These are phyloP conservation scores for Sporobolomyces pararoseus DNA, from an alignment of 768 basidiomycete genomes.

Conservation along the genomic window DNA sequence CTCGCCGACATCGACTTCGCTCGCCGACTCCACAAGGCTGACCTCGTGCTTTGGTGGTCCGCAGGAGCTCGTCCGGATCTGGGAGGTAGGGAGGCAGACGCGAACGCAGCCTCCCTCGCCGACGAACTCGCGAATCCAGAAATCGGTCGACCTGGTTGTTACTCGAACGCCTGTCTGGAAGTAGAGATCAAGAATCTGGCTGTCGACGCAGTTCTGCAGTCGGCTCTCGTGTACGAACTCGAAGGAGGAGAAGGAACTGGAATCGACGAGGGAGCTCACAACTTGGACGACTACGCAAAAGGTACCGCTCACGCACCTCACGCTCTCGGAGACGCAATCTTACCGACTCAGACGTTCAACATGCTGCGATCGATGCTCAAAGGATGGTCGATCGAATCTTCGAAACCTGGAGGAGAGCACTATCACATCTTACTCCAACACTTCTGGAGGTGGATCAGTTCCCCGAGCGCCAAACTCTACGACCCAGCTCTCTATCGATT, in stretches of 20 bases:
- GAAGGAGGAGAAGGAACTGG: slow-evolving; percentile 65
- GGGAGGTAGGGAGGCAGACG: slow-evolving; percentile 87
- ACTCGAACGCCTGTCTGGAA: slow-evolving; percentile 88
- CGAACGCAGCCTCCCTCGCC: slow-evolving; percentile 59
- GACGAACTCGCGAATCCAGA: slow-evolving; percentile 76
- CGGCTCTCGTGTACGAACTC: slow-evolving; percentile 90
- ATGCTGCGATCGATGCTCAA: slow-evolving; percentile 84
- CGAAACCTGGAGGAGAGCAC: slow-evolving; percentile 55
- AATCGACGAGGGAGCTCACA: slow-evolving; percentile 85
- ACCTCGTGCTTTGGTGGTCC: slow-evolving; percentile 96
- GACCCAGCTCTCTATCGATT: slow-evolving; percentile 91
- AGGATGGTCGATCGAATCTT: slow-evolving; percentile 75
- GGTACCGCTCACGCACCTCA: slow-evolving; percentile 60
- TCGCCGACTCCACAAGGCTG: slow-evolving; percentile 76
- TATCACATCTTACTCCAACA: slow-evolving; percentile 64
- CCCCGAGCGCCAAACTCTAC: slow-evolving; percentile 76
- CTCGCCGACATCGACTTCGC: slow-evolving; percentile 88
- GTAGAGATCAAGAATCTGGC: slow-evolving; percentile 85
- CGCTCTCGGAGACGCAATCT: slow-evolving; percentile 79
- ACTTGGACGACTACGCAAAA: slow-evolving; percentile 79
- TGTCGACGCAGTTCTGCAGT: slow-evolving; percentile 88
- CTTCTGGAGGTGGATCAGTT: slow-evolving; percentile 97
- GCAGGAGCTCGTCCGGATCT: slow-evolving; percentile 80
- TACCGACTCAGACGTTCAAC: slow-evolving; percentile 79
- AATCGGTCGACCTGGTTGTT: slow-evolving; percentile 76